Evolutionary conservation across 768 basidiomycete species (phyloP), one percentile per base, ranked within the genome.

Genomic region (Amanita pseudoporphyria): DNA sequence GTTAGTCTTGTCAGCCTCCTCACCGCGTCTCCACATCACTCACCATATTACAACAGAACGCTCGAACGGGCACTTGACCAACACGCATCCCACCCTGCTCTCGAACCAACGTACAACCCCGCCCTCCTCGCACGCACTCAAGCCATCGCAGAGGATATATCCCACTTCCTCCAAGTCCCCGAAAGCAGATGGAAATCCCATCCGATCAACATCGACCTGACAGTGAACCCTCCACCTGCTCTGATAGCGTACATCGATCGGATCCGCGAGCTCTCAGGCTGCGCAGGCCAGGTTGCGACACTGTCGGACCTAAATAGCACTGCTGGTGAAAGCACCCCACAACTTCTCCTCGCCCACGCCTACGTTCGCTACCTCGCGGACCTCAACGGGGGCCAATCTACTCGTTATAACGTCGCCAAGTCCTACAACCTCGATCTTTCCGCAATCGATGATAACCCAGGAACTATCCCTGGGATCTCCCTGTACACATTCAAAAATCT

Each of bases 321-420:
- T 9, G 28, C n/a, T n/a, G 13, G 19, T n/a, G n/a, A 36, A 13
- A 35, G 10, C 24, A 12, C 22, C 19, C 10, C 19, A n/a, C 64
- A 70, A 5, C 26, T 28, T 28, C 74, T 91, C 6, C 72, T 90
- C 6, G 82, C 87, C 0, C 88, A 90, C 62, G 72, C 87, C 1
- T 89, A 89, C 58, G 83, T 87, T n/a, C 76, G 86, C 30, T 89
- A 89, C 63, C 73, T 89, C 28, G 87, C 86, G 42, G 87, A 90
- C 61, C 69, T 89, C 28, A 84, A 81, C 38, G 87, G 87, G 5
- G 87, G 88, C 1, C 87, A 89, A 67, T 68, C 74, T 52, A 79
- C 89, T 58, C 71, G 79, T 19, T 70, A 76, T 36, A 71, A 69
- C 30, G 62, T 88, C n/a, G 71, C 72, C 13, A 83, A 84, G 61